Percentiles rank a stretch among this genome's conserved stretches.
Conservation (phyloP, 2,329 filamentous ascomycete species). For the Plectosphaerella cucumerina region DNA sequence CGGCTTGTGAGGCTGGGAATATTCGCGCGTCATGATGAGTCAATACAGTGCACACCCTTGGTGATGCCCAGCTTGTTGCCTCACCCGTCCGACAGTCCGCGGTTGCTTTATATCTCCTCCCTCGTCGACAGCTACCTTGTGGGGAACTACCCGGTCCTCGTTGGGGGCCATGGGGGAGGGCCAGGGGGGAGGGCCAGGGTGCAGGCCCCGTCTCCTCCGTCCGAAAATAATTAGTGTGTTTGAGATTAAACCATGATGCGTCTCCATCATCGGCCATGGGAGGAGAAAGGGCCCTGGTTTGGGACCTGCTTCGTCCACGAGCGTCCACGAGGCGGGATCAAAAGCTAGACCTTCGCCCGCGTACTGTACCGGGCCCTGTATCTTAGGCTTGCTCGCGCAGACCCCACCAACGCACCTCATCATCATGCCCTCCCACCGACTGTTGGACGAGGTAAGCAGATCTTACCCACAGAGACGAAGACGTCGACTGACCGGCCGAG, state of each 20-base stretch:
- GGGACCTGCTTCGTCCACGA: background rate
- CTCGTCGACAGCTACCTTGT: background rate
- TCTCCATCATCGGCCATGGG: background rate
- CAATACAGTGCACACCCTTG: too few species aligned
- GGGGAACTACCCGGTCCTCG: background rate
- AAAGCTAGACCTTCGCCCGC: background rate
- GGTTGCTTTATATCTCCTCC: background rate
- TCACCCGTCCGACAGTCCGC: background rate
- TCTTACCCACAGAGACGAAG: background rate
- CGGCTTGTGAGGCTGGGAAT: too few species aligned
- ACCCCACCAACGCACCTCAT: background rate
- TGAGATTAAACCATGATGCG: background rate
- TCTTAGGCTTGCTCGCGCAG: background rate
- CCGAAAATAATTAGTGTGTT: background rate
- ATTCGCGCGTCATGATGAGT: background rate
- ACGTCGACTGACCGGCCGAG: background rate
- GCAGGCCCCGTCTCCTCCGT: background rate
- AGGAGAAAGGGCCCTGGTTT: background rate
- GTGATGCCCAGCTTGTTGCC: background rate
- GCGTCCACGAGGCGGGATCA: background rate
- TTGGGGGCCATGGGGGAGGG: constrained; percentile 1
- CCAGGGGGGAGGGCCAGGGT: too few species aligned
- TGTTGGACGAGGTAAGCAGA: background rate
- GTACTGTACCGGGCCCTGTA: background rate
- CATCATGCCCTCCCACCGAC: background rate